phyloP scores from a whole-genome alignment of 2,329 filamentous ascomycete species.

The Cladosporium sp. region DNA sequence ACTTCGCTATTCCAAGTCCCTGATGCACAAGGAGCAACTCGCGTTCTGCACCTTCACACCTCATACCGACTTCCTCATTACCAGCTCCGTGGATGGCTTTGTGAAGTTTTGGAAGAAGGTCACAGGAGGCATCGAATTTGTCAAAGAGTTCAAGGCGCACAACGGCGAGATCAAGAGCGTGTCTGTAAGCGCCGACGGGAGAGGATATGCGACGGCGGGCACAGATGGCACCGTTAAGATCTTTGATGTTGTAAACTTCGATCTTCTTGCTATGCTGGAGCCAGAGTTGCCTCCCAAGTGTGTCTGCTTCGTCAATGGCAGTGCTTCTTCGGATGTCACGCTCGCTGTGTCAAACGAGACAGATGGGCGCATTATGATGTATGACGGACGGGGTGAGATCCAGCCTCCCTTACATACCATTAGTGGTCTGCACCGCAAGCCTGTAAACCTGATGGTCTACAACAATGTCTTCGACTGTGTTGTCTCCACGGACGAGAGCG shows the following conservation, averaged over 20 bases:
- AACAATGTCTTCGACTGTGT: conserved; percentile 88
- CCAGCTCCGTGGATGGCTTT: conserved; percentile 86
- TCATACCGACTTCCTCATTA: conserved; percentile 90
- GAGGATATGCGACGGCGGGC: conserved; percentile 88
- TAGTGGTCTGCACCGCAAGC: conserved; percentile 71
- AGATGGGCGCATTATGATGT: conserved; percentile 71
- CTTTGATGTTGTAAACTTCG: conserved; percentile 61
- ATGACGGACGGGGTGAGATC: conserved; percentile 83
- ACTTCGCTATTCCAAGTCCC: conserved; percentile 80
- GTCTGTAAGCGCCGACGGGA: conserved; percentile 80
- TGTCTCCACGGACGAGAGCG: conserved; percentile 78
- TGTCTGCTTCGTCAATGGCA: conserved; percentile 86
- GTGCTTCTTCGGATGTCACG: conserved; percentile 80
- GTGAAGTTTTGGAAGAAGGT: conserved; percentile 99
- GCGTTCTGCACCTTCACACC: conserved; percentile 85
- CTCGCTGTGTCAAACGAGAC: conserved; percentile 76
- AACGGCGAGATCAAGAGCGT: conserved; percentile 77
- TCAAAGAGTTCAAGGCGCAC: conserved; percentile 95
- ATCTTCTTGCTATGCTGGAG: conserved; percentile 76
- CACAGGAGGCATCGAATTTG: conserved; percentile 80
- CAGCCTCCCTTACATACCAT: conserved; percentile 71
- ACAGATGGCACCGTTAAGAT: conserved; percentile 74
- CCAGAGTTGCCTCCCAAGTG: conserved; percentile 70
- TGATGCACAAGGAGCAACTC: conserved; percentile 98
- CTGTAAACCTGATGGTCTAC: conserved; percentile 81